Evolutionary conservation across 345 rosid genomes (phyloP).

Genomic region (Arabis alpina): DNA sequence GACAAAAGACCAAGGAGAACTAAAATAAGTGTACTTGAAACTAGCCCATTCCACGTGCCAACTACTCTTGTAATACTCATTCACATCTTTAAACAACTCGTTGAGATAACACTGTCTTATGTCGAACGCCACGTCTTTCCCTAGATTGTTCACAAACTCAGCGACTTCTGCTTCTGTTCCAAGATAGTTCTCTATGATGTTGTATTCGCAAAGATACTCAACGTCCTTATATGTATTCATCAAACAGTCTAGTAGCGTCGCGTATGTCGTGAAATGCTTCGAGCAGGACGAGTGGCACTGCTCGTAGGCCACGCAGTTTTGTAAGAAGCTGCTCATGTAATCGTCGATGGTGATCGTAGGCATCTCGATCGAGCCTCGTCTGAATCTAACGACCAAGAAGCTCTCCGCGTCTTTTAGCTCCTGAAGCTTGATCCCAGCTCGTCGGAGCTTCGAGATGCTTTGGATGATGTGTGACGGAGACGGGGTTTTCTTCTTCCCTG

Average conservation of each 20-base stretch:
- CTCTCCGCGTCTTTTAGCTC: conserved; percentile 47
- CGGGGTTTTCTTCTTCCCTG: conserved; percentile 28
- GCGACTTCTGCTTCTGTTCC: conserved; percentile 77
- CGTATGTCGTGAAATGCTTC: conserved; percentile 73
- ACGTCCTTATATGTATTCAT: conserved; percentile 66
- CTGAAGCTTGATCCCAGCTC: conserved; percentile 57
- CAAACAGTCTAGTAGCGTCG: conserved; percentile 67
- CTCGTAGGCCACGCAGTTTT: conserved; percentile 80
- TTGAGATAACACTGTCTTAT: conserved; percentile 57
- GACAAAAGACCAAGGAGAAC: conserved; percentile 80
- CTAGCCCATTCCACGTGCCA: conserved; percentile 69
- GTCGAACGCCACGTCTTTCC: conserved; percentile 80
- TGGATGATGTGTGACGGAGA: conserved; percentile 56
- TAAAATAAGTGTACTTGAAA: conserved; percentile 71
- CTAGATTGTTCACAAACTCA: conserved; percentile 57
- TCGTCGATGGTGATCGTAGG: conserved; percentile 73
- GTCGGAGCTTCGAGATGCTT: conserved; percentile 69
- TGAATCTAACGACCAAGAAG: conserved; percentile 66
- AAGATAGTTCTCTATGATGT: conserved; percentile 67
- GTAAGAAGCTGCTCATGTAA: conserved; percentile 65
- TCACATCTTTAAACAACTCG: conserved; percentile 55
- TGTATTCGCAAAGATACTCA: conserved; percentile 59
- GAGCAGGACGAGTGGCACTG: conserved; percentile 65
- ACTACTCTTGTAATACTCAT: conserved; percentile 55
- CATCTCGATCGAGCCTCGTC: conserved; percentile 65